Evolutionary conservation across 1,284 basidiomycete genomes (phyloP).

Genomic region (Cronartium ribicola): DNA sequence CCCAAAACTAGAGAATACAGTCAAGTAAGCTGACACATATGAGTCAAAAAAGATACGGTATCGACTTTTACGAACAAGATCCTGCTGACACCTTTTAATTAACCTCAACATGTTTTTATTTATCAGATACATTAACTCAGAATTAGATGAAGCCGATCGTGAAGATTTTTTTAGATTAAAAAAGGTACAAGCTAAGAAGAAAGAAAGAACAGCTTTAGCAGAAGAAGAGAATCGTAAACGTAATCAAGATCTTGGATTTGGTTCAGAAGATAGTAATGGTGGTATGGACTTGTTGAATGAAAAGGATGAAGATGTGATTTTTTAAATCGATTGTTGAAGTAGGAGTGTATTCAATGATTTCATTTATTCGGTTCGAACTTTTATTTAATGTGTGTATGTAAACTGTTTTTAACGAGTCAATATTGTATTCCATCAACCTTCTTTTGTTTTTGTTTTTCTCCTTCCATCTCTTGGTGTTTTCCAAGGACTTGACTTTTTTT

Average conservation of each 20-base stretch:
- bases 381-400: too few species aligned
- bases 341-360: too few species aligned
- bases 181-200: constrained; percentile 88
- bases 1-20: constrained; percentile 90
- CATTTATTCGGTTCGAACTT: too few species aligned
- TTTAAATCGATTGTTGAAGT: too few species aligned
- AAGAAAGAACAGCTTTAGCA: constrained; percentile 73
- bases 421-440: too few species aligned
- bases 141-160: constrained; percentile 88
- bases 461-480: too few species aligned
- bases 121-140: constrained; percentile 72
- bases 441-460: too few species aligned
- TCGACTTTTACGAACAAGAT: background rate
- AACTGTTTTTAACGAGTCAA: too few species aligned
- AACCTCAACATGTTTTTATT: background rate
- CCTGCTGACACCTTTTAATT: background rate
- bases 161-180: constrained; percentile 95
- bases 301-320: constrained; percentile 88
- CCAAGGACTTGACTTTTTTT: too few species aligned
- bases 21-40: constrained; percentile 58
- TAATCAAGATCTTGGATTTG: constrained; percentile 49
- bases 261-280: constrained; percentile 52
- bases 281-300: constrained; percentile 66
- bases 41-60: background rate
- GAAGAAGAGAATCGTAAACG: constrained; percentile 54